phyloP scores from a whole-genome alignment of 345 rosid species.

The Draba incana region DNA sequence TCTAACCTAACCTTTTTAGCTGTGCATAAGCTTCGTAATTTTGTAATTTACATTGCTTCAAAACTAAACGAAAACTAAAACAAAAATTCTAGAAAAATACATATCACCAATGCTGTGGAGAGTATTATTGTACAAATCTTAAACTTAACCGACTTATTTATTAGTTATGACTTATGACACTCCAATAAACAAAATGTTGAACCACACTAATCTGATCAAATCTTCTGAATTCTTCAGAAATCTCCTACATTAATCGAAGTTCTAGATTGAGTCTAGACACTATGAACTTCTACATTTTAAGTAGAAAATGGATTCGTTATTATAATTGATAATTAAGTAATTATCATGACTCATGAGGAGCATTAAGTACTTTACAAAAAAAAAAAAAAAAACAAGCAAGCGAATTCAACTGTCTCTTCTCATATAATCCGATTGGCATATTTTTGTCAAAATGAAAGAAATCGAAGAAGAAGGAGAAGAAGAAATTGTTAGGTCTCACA shows the following conservation, averaged over 20 bases:
- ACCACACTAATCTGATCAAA: not conserved
- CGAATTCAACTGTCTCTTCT: conserved; percentile 32
- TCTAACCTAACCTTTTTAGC: too few species aligned
- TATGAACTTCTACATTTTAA: not conserved
- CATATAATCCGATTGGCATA: conserved; percentile 14
- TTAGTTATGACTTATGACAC: too few species aligned
- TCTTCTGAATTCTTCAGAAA: not conserved
- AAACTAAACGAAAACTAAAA: too few species aligned
- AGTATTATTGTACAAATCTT: not conserved
- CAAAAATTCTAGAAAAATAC: too few species aligned
- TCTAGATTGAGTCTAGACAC: not conserved
- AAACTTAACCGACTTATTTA: not conserved
- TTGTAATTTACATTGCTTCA: not conserved
- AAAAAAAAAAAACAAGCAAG: not conserved
- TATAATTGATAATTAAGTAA: conserved; percentile 15
- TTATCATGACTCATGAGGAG: conserved; percentile 16
- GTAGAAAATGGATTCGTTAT: not conserved
- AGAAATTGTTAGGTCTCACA: conserved; percentile 24
- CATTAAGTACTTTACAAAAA: not conserved
- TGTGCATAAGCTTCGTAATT: too few species aligned
- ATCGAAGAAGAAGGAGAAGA: conserved; percentile 32
- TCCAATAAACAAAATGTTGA: not conserved
- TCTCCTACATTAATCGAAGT: not conserved
- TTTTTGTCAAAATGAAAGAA: conserved; percentile 13
- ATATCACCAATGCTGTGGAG: too few species aligned